Evolutionary conservation across 495 filamentous ascomycete genomes (phyloP), one percentile per base, ranked within the genome.

Genomic region (Trypethelium eluteriae): DNA sequence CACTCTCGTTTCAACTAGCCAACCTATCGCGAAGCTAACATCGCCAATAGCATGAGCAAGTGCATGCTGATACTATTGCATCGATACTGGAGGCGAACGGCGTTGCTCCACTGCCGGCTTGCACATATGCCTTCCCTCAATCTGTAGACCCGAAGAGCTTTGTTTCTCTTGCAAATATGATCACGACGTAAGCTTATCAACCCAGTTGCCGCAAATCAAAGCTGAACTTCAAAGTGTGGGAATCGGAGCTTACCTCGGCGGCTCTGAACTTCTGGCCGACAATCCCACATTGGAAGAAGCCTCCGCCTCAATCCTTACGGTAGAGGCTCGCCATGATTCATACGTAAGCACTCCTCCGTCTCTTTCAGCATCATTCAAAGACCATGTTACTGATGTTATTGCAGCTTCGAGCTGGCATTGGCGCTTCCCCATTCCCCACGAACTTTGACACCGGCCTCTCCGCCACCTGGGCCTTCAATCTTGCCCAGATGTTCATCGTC

Each of bases 181-280:
- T 74, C 44, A 74, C 70, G 7, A 59, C 53, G 53, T 59, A 59
- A 34, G 53, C 53, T n/a, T 53, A 16, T 53, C 12, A 53, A 14
- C 18, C 16, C 16, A 5, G 49, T 53, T 59, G 18, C 18, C 5
- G 7, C 7, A 59, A 59, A 14, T 14, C 25, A 59, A 34, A 10
- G 32, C n/a, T 59, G 5, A 59, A 36, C 3, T 9, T 36, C 7
- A 32, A 35, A 68, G 67, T 25, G 67, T 69, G 18, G 73, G 73
- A 39, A 75, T 75, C 44, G 73, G 73, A 36, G 73, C 73, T 53
- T 75, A 74, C 59, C 68, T 75, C 16, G 73, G 73, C 3, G 72
- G 69, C 4, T 44, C 39, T 7, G 62, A 63, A 32, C 62, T 63
- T 9, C 16, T 63, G 62, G 44, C 32, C 5, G 62, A 63, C 62